Percentiles rank a stretch among this genome's conserved stretches.
phyloP scores from a whole-genome alignment of 305 asterid genomes.

The Fraxinus albicans region DNA sequence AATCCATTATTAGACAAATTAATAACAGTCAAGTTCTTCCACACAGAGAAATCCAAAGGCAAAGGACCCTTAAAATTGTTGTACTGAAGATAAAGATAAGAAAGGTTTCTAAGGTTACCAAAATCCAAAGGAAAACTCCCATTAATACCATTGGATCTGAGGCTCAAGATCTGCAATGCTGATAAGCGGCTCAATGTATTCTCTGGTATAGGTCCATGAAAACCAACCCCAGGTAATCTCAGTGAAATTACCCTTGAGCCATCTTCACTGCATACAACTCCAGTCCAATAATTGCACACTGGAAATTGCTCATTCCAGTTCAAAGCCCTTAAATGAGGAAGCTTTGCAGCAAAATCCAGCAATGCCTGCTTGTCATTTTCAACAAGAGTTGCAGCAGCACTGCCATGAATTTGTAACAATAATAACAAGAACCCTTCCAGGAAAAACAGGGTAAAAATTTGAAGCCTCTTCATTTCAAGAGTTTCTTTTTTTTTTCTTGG shows the following conservation, averaged over 20 bases:
- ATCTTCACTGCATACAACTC: slow-evolving; percentile 66
- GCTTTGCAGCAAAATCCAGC: slow-evolving; percentile 53
- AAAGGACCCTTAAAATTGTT: slow-evolving; percentile 77
- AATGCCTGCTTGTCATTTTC: slow-evolving; percentile 76
- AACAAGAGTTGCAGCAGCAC: slow-evolving; percentile 30
- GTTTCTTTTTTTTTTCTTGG: slow-evolving; percentile 4
- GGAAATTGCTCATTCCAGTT: slow-evolving; percentile 58
- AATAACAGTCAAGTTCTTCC: slow-evolving; percentile 58
- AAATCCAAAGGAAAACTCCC: slow-evolving; percentile 75
- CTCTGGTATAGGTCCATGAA: slow-evolving; percentile 76
- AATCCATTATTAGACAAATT: slow-evolving; percentile 70
- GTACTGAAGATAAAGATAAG: slow-evolving; percentile 80
- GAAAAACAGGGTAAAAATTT: slow-evolving; percentile 28
- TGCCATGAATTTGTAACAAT: slow-evolving; percentile 17
- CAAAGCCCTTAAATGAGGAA: slow-evolving; percentile 49
- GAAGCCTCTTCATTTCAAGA: slow-evolving; percentile 50
- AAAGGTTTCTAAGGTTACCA: slow-evolving; percentile 59
- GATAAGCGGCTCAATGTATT: slow-evolving; percentile 67
- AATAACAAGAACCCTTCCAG: slow-evolving; percentile 33
- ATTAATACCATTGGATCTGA: slow-evolving; percentile 76
- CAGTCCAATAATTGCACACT: slow-evolving; percentile 80
- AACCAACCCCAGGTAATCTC: slow-evolving; percentile 80
- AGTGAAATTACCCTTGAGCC: slow-evolving; percentile 65
- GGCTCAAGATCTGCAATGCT: slow-evolving; percentile 87
- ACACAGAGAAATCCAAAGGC: slow-evolving; percentile 69